Base-by-base conservation (phyloP, 768 basidiomycete species). In the Sporobolomyces pararoseus region DNA sequence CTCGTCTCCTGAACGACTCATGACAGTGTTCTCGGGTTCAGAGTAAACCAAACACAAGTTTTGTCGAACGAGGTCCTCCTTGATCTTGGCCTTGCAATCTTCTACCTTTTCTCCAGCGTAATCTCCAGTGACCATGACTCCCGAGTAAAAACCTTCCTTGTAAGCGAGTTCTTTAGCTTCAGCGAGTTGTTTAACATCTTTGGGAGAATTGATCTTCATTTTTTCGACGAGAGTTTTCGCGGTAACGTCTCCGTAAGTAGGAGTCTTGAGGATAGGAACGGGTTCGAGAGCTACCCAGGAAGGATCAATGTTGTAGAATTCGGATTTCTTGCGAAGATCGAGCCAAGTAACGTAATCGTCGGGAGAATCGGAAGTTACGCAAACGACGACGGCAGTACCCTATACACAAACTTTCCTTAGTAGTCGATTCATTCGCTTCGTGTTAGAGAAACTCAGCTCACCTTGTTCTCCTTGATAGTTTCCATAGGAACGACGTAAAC, bases 401-500 rank as follows among this genome's bases (percentile, higher is more conserved):
- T 89, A n/a, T n/a, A n/a, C n/a, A n/a, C n/a, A n/a, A n/a, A n/a
- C n/a, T n/a, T n/a, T n/a, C n/a, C n/a, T n/a, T n/a, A n/a, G n/a
- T n/a, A n/a, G n/a, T n/a, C n/a, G 71, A 42, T 42, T 42, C 39
- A 17, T 17, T 42, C 39, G 9, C 39, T 9, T 42, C 39, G 17
- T 9, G 17, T 42, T 42, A 17, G 39, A 42, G 9, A 42, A 17
- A 42, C 10, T 42, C 10, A 9, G 39, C 82, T 25, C 61, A 85
- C 89, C 84, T 98, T 98, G 71, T 90, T 94, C n/a, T 92, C 86
- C 54, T 95, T 84, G 62, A 98, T 92, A 74, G 88, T 90, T 74
- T 99, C 96, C 96, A 99, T 99, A n/a, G 96, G 96, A 66, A 99
- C 81, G 53, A 99, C 91, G 77, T 93, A 93, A 32, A 97, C 90